phyloP scores from a whole-genome alignment of 805 yeast genomes.

The Candida chilensis region DNA sequence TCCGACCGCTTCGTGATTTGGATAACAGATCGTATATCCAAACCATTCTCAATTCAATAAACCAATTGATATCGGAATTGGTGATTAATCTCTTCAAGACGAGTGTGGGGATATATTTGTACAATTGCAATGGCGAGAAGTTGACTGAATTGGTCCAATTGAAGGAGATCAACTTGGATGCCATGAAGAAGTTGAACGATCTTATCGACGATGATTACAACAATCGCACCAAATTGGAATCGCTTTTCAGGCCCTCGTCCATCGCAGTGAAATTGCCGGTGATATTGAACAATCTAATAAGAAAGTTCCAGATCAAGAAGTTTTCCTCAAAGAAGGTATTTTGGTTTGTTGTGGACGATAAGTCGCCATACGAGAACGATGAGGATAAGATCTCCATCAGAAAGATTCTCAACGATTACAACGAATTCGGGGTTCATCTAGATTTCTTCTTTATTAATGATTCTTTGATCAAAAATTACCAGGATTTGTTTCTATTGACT shows the following conservation, averaged over 20 bases:
- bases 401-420: conserved; percentile 3
- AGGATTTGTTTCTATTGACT: conserved; percentile 21
- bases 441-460: conserved; percentile 5
- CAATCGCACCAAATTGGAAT: background rate
- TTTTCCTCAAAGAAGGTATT: conserved; percentile 13
- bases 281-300: conserved; percentile 8
- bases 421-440: conserved; percentile 5
- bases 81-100: conserved; percentile 59
- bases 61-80: conserved; percentile 58
- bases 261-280: conserved; percentile 10
- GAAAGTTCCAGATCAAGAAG: conserved; percentile 4
- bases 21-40: background rate
- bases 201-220: conserved; percentile 30
- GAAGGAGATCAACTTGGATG: conserved; percentile 42
- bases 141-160: conserved; percentile 34
- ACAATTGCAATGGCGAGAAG: conserved; percentile 37
- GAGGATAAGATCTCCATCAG: conserved; percentile 7
- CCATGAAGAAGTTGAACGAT: conserved; percentile 48
- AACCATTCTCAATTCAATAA: no score
- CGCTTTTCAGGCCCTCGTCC: conserved; percentile 8
- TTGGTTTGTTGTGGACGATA: conserved; percentile 10
- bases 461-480: conserved; percentile 3
- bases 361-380: conserved; percentile 10
- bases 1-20: background rate
- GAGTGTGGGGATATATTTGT: conserved; percentile 66